Evolutionary conservation across 202 grass and related monocot genomes (phyloP).

Genomic region (Alloteropsis angusta): DNA sequence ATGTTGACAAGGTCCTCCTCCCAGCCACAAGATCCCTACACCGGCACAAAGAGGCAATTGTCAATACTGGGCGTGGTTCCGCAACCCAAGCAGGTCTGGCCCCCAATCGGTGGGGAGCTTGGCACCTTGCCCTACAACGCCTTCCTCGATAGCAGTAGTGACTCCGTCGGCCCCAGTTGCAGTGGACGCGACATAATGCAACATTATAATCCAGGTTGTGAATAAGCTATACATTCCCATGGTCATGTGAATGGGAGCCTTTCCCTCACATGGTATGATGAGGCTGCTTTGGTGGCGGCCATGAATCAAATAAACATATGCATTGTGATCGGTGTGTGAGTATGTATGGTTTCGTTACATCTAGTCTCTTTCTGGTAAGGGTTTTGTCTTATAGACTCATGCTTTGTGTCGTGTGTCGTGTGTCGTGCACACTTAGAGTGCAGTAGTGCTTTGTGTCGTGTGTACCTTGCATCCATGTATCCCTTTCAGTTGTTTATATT

Average conservation of each 20-base stretch:
- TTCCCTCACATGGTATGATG: background rate
- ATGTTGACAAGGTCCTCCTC: background rate
- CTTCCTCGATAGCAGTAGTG: background rate
- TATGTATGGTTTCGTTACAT: background rate
- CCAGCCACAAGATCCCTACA: background rate
- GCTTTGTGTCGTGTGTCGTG: background rate
- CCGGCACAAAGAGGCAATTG: background rate
- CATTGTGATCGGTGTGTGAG: background rate
- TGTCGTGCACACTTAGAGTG: background rate
- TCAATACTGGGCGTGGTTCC: background rate
- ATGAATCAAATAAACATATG: background rate
- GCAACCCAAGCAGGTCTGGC: background rate
- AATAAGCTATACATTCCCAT: background rate
- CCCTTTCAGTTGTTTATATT: background rate
- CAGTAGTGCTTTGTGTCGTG: background rate
- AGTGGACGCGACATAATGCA: background rate
- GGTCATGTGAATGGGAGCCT: background rate
- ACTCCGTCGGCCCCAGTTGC: no score
- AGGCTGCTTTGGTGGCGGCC: background rate
- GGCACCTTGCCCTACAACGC: no score
- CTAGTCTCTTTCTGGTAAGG: background rate
- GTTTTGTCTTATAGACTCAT: background rate
- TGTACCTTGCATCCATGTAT: background rate
- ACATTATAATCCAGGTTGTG: background rate
- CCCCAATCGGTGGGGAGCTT: no score